Conservation (phyloP, 2,329 filamentous ascomycete genomes). For the Tolypocladium tropicale region DNA sequence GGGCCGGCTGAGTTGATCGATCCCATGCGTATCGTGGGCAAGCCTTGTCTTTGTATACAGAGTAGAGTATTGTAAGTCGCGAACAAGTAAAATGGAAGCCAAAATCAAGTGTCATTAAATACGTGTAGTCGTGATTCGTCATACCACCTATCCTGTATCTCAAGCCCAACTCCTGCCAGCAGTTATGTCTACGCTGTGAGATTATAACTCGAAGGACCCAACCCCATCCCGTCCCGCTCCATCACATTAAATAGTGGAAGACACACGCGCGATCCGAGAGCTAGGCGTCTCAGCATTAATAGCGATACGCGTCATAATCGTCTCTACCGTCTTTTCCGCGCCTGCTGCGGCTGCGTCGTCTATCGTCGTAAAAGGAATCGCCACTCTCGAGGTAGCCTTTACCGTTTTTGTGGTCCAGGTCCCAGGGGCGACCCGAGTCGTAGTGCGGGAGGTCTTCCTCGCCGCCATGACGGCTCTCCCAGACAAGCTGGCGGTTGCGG, state of each 20-base stretch:
- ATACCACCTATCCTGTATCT: background rate
- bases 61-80: background rate
- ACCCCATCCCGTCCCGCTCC: background rate
- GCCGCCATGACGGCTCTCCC: constrained; percentile 22
- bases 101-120: background rate
- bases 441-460: constrained; percentile 17
- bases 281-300: constrained; percentile 6
- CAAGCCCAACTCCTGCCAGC: background rate
- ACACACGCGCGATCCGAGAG: background rate
- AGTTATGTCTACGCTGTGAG: background rate
- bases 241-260: background rate
- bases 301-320: constrained; percentile 10
- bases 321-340: constrained; percentile 13
- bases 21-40: no score
- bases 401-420: constrained; percentile 6
- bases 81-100: background rate
- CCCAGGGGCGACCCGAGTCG: constrained; percentile 9
- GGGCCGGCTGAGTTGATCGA: background rate
- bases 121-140: background rate
- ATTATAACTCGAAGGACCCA: background rate
- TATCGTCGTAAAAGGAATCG: constrained; percentile 18
- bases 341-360: constrained; percentile 10
- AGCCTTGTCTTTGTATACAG: background rate
- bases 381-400: constrained; percentile 12
- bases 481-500: constrained; percentile 19